Conservation (phyloP, 2,329 filamentous ascomycete genomes). For the Chrysoporthe puriensis region DNA sequence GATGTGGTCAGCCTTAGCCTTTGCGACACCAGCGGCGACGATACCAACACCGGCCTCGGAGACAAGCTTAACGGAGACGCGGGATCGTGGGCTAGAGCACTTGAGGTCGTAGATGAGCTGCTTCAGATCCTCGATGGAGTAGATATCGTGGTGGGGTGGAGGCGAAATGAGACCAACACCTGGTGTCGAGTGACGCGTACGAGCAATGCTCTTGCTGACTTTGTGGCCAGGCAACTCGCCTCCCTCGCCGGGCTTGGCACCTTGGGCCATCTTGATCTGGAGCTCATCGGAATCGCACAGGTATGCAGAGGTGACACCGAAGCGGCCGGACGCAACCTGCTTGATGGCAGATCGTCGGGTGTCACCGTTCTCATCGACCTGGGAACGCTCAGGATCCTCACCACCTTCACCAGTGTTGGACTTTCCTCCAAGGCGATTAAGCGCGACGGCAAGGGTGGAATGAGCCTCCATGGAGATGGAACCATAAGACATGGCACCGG, state of each 20-base stretch:
- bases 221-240: slow-evolving; percentile 97
- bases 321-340: slow-evolving; percentile 93
- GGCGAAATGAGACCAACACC: slow-evolving; percentile 96
- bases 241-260: slow-evolving; percentile 96
- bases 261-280: slow-evolving; percentile 99
- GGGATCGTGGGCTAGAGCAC: slow-evolving; percentile 88
- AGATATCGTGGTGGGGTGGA: slow-evolving; percentile 93
- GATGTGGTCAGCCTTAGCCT: slow-evolving; percentile 96
- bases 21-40: slow-evolving; percentile 94
- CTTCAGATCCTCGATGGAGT: slow-evolving; percentile 97
- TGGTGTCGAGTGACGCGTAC: slow-evolving; percentile 92
- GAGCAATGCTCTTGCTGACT: slow-evolving; percentile 90
- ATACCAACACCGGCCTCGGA: slow-evolving; percentile 98
- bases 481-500: slow-evolving; percentile 97
- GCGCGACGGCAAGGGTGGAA: slow-evolving; percentile 91
- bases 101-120: slow-evolving; percentile 98
- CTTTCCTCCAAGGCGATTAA: slow-evolving; percentile 96
- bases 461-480: slow-evolving; percentile 99
- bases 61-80: slow-evolving; percentile 95
- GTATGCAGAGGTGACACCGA: slow-evolving; percentile 94
- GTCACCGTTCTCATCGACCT: slow-evolving; percentile 86
- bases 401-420: slow-evolving; percentile 98
- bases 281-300: slow-evolving; percentile 93
- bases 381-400: slow-evolving; percentile 89
- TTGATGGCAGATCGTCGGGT: slow-evolving; percentile 98